These are phyloP conservation scores for Sugiyamaella japonica DNA, from an alignment of 1,139 yeast species.

Conservation along the genomic window DNA sequence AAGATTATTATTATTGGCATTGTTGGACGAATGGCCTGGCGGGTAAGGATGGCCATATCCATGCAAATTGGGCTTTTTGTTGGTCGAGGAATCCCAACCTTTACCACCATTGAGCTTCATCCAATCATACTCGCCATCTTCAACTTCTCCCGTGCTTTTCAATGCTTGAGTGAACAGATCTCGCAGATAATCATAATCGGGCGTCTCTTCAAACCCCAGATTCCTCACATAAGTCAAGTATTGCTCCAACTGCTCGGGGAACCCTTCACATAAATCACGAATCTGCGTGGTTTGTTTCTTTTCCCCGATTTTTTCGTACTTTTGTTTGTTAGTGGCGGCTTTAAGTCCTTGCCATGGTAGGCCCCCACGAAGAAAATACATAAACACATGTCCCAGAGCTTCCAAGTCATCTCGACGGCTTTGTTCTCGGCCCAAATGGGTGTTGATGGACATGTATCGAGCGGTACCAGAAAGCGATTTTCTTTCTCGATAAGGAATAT, in stretches of 20 bases:
- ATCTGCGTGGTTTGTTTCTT: slow-evolving; percentile 87
- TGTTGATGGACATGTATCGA: slow-evolving; percentile 94
- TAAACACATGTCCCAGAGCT: slow-evolving; percentile 92
- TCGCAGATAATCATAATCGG: slow-evolving; percentile 86
- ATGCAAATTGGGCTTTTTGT: slow-evolving; percentile 85
- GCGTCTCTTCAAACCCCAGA: slow-evolving; percentile 87
- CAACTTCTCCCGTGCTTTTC: slow-evolving; percentile 65
- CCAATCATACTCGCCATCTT: slow-evolving; percentile 94
- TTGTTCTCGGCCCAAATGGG: slow-evolving; percentile 96
- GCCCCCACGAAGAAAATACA: slow-evolving; percentile 89
- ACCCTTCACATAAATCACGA: slow-evolving; percentile 72
- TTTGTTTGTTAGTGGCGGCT: slow-evolving; percentile 96
- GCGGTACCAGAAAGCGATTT: slow-evolving; percentile 96
- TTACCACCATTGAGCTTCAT: slow-evolving; percentile 86
- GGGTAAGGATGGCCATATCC: slow-evolving; percentile 81
- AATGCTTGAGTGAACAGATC: slow-evolving; percentile 73
- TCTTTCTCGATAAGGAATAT: slow-evolving; percentile 94
- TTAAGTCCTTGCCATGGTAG: slow-evolving; percentile 98
- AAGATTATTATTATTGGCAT: slow-evolving; percentile 17
- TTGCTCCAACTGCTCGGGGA: slow-evolving; percentile 85
- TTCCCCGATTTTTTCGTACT: slow-evolving; percentile 94
- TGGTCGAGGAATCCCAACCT: slow-evolving; percentile 85
- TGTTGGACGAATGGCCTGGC: slow-evolving; percentile 37
- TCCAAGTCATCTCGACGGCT: slow-evolving; percentile 94
- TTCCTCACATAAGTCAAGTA: slow-evolving; percentile 81